Evolutionary conservation across 371 early-diverging fungal species (phyloP).

Genomic region (Gilbertella persicaria): DNA sequence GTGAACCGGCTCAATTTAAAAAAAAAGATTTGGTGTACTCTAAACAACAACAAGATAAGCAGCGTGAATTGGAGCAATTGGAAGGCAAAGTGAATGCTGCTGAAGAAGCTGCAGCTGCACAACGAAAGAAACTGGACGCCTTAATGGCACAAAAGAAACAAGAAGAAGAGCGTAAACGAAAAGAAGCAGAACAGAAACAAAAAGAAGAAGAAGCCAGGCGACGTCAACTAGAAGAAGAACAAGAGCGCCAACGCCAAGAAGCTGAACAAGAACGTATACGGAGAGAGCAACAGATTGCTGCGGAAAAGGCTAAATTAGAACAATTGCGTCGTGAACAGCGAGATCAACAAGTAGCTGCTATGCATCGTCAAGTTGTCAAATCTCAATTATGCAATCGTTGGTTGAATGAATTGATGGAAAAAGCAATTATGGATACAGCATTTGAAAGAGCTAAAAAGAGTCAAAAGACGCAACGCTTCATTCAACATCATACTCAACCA

Average conservation of each 20-base stretch:
- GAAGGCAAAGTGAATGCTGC: conserved; percentile 3
- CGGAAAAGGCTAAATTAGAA: not conserved
- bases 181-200: not conserved
- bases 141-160: conserved; percentile 1
- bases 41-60: conserved; percentile 2
- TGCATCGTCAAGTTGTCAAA: conserved; percentile 7
- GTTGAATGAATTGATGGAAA: not conserved
- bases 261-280: conserved; percentile 8
- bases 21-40: too few species aligned
- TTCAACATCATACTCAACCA: not conserved
- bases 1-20: not conserved
- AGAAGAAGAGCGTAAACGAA: not conserved
- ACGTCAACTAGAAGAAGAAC: conserved; percentile 2
- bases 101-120: conserved; percentile 3
- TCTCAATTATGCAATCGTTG: conserved; percentile 3
- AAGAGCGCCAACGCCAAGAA: conserved; percentile 3
- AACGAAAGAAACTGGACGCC: conserved; percentile 7
- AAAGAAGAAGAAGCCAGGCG: not conserved
- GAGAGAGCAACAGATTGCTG: conserved; percentile 10
- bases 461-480: not conserved
- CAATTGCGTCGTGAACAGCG: conserved; percentile 8
- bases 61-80: not conserved
- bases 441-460: not conserved
- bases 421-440: not conserved
- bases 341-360: conserved; percentile 1